A percentile compares a stretch with the other conserved stretches of the same genome.
These are phyloP conservation scores for Selaginella moellendorffii DNA, from an alignment of 75 land plant species.

Conservation along the genomic window DNA sequence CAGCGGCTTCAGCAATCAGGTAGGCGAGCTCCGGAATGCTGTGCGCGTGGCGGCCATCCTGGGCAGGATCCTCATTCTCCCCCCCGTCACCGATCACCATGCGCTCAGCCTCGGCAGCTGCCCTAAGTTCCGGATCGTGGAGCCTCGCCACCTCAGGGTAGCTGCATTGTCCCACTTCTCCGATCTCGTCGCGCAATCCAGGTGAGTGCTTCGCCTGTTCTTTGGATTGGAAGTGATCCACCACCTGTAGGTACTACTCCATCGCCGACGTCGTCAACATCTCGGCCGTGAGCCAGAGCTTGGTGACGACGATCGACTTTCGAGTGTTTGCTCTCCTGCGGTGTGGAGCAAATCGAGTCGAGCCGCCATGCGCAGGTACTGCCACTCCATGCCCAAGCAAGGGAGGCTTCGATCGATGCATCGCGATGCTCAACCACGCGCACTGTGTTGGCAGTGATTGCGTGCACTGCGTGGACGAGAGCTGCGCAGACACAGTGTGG, in stretches of 20 bases:
- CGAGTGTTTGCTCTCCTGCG: slow-evolving; percentile 49
- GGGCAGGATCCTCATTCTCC: slow-evolving; percentile 63
- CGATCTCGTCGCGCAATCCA: slow-evolving; percentile 35
- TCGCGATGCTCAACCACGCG: no score
- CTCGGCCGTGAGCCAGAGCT: slow-evolving; percentile 30
- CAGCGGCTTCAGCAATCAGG: slow-evolving; percentile 91
- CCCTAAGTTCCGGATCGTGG: slow-evolving; percentile 59
- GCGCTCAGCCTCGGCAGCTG: slow-evolving; percentile 79
- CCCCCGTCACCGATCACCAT: slow-evolving; percentile 82
- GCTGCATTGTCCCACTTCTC: slow-evolving; percentile 48
- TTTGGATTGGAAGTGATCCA: background rate
- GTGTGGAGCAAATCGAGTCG: slow-evolving; percentile 61
- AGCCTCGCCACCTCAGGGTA: slow-evolving; percentile 35
- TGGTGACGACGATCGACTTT: slow-evolving; percentile 56
- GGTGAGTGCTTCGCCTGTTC: slow-evolving; percentile 26
- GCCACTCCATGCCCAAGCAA: no score
- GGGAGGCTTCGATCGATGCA: no score
- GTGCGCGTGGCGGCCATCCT: slow-evolving; percentile 47
- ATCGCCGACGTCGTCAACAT: slow-evolving; percentile 63
- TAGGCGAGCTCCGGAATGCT: slow-evolving; percentile 65
- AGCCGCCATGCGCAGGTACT: slow-evolving; percentile 26
- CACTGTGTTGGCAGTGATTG: slow-evolving; percentile 26
- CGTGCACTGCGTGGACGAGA: slow-evolving; percentile 58
- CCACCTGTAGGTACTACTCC: slow-evolving; percentile 51
- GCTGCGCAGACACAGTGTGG: slow-evolving; percentile 83